phyloP scores from a whole-genome alignment of 306 rosid genomes.

The Vicia faba region DNA sequence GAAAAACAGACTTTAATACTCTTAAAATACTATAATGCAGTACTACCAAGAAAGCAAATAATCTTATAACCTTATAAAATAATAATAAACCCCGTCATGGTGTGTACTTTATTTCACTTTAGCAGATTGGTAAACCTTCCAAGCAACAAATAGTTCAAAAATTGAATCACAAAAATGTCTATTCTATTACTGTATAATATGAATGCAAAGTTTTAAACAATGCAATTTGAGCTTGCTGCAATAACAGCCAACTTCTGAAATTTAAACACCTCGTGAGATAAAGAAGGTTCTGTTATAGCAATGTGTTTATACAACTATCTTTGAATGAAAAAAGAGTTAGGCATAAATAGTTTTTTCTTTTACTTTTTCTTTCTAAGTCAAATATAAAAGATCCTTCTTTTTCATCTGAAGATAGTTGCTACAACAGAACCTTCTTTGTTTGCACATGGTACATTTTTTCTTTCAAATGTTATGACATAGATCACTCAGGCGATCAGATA shows the following conservation, averaged over 20 bases:
- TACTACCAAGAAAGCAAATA: constrained; percentile 12
- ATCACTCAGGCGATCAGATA: constrained; percentile 1
- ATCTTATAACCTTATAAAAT: not conserved
- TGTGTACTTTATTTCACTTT: constrained; percentile 27
- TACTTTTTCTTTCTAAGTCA: constrained; percentile 16
- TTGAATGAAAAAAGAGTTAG: not conserved
- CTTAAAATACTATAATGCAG: constrained; percentile 17
- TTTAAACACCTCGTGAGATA: not conserved
- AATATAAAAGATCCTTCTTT: constrained; percentile 15
- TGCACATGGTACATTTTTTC: not conserved
- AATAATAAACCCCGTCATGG: constrained; percentile 11
- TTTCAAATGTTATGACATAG: not conserved
- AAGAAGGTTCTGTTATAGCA: constrained; percentile 1
- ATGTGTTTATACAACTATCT: constrained; percentile 27
- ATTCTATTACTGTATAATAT: constrained; percentile 5
- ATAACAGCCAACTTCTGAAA: constrained; percentile 11
- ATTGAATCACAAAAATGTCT: constrained; percentile 1
- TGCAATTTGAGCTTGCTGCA: constrained; percentile 2
- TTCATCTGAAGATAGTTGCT: constrained; percentile 23
- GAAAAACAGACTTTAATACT: not conserved
- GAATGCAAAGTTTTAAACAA: not conserved
- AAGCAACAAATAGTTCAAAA: constrained; percentile 20
- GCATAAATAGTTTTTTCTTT: constrained; percentile 14
- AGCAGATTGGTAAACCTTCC: constrained; percentile 15
- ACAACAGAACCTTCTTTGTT: not conserved